Evolutionary conservation across 768 basidiomycete genomes (phyloP), one percentile per base, ranked within the genome.

Genomic region (Lactarius pseudohatsudake): DNA sequence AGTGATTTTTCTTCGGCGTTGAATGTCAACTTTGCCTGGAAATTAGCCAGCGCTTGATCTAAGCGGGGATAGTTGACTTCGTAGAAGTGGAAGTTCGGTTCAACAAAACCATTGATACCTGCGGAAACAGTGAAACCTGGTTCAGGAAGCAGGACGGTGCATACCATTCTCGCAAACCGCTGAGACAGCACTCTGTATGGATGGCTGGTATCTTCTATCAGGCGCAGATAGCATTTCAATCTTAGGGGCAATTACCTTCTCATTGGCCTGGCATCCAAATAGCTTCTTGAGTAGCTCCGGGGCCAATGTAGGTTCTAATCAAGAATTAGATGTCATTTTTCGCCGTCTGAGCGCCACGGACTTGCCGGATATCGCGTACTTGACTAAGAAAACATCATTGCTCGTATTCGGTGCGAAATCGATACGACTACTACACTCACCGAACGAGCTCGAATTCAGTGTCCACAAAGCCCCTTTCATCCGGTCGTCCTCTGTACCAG

Each of bases 381-480:
- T 80, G 22, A 78, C 81, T 54, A 28, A 57, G 57, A 30, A 40
- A n/a, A 41, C 22, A 36, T 62, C 13, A 57, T 36, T 41, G 18
- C n/a, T 45, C 41, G 40, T 61, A 54, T 57, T 18, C 59, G 9
- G 64, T 30, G 28, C n/a, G 22, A 43, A 50, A 38, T n/a, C 20
- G 20, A 61, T 38, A 20, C 30, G 36, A 28, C 30, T n/a, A 28
- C 30, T 18, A 32, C 40, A 71, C 75, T 71, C 70, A 77, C 90
- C 88, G 68, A 93, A 87, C 5, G 81, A 79, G 11, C 86, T 79
- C 10, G 81, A 79, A 72, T 90, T 88, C 36, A 94, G 74, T 4
- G 89, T 87, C 85, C 91, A 94, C 22, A 94, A 76, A 3, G 92
- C 91, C 11, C 94, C 94, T 78, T 97, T 96, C 87, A 94, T 92